Base-by-base conservation (phyloP, 75 land plant species). In the Isoetes taiwanensis region DNA sequence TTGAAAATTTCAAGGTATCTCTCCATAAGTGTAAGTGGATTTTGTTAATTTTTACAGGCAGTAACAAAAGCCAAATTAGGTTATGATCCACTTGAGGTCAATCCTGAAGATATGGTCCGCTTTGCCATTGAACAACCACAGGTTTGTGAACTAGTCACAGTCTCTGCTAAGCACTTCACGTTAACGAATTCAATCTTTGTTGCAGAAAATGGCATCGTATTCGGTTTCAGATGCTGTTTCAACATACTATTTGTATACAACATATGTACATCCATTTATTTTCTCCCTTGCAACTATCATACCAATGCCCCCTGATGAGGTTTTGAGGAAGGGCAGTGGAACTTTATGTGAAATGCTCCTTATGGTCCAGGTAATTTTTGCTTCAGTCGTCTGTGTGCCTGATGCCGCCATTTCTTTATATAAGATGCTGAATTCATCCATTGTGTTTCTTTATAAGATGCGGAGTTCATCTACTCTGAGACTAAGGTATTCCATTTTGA, bases 151-250 rank as follows among this genome's bases (percentile, higher is more conserved):
- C n/a, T n/a, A n/a, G n/a, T n/a, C n/a, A n/a, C n/a, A n/a, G n/a
- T n/a, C n/a, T n/a, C n/a, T n/a, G n/a, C n/a, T n/a, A 37, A 37
- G 39, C 39, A 37, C 9, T 37, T 10, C 9, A 37, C 9, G 12
- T 37, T 37, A 14, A 37, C 12, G 14, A 37, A 37, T 10, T 14
- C 39, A 37, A 11, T 35, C 9, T 57, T 17, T 61, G 38, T 2
- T 75, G 59, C 81, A 94, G 99, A 88, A 69, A 70, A 94, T 94
- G 99, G 95, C 99, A 26, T 87, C 99, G 11, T 94, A 94, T 72
- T 94, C 99, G 53, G 99, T 94, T 30, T 94, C 99, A 23, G 99
- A 94, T 78, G 99, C 99, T 60, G 99, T 94, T 34, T 71, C 99
- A 41, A 94, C 99, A 21, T 94, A 88, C 39, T 94, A 82, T 57